These are phyloP conservation scores for Cladophialophora exuberans DNA, from an alignment of 2,329 filamentous ascomycete species.

Conservation along the genomic window DNA sequence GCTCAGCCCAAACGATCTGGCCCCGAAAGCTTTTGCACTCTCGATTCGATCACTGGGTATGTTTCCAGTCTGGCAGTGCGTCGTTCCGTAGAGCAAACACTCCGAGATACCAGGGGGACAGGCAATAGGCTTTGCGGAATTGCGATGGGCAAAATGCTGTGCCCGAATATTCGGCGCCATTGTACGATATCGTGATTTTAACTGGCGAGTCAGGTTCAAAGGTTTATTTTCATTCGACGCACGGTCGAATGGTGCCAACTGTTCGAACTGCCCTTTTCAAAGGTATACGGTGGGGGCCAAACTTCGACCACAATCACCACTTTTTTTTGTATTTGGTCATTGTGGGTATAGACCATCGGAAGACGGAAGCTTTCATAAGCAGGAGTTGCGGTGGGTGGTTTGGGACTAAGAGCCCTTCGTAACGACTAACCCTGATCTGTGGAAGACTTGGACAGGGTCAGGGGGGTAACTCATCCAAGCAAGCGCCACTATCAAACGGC, in stretches of 20 bases:
- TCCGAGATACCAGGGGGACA: neutral
- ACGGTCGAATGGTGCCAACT: neutral
- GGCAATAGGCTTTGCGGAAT: no score
- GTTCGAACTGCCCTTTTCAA: neutral
- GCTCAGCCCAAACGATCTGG: no score
- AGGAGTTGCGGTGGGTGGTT: constrained; percentile 11
- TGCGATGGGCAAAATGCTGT: no score
- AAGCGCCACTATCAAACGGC: constrained; percentile 13
- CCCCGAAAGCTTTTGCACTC: neutral
- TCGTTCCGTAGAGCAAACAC: neutral
- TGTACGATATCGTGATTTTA: neutral
- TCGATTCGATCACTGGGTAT: neutral
- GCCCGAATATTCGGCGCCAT: neutral
- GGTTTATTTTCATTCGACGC: neutral
- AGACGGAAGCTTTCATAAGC: constrained; percentile 24
- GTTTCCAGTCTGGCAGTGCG: neutral
- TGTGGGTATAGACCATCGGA: constrained; percentile 2
- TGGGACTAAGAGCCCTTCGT: no score
- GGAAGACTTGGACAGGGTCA: neutral
- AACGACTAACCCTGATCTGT: neutral
- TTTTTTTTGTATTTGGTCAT: neutral
- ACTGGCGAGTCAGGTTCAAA: neutral
- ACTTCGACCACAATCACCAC: constrained; percentile 2
- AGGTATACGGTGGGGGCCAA: constrained; percentile 1
- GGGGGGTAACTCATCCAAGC: neutral